Percentiles rank a stretch among this genome's conserved stretches.
These are phyloP conservation scores for Phaseolus coccineus DNA, from an alignment of 331 rosid genomes.

Conservation along the genomic window DNA sequence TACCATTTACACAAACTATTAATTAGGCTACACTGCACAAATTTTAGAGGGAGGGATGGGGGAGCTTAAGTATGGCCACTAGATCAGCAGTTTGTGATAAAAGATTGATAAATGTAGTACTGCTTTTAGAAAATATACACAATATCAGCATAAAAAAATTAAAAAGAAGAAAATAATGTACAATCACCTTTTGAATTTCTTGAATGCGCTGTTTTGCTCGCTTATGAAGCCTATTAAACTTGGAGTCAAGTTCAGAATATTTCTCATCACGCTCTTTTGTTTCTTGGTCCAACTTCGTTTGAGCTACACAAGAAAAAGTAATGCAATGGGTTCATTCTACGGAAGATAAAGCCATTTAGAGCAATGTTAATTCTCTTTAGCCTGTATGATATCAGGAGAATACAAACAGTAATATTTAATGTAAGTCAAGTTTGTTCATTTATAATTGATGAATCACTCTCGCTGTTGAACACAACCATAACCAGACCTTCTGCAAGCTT, in stretches of 20 bases:
- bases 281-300: constrained; percentile 78
- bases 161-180: constrained; percentile 30
- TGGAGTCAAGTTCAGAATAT: constrained; percentile 90
- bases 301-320: constrained; percentile 60
- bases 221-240: constrained; percentile 93
- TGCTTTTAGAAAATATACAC: constrained; percentile 32
- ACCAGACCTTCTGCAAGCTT: constrained; percentile 86
- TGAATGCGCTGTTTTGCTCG: constrained; percentile 99
- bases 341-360: constrained; percentile 34
- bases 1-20: constrained; percentile 24
- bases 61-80: background rate
- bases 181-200: constrained; percentile 86
- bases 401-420: constrained; percentile 25
- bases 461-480: constrained; percentile 23
- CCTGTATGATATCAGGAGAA: constrained; percentile 19
- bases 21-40: background rate
- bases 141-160: constrained; percentile 15
- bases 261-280: constrained; percentile 91
- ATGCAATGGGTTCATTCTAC: constrained; percentile 46
- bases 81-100: constrained; percentile 21
- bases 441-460: constrained; percentile 23
- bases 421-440: constrained; percentile 26
- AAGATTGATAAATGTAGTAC: constrained; percentile 12
- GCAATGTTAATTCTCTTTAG: constrained; percentile 18
- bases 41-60: background rate